Evolutionary conservation across 1,284 basidiomycete genomes (phyloP).

Genomic region (Fomitopsis pinicola): DNA sequence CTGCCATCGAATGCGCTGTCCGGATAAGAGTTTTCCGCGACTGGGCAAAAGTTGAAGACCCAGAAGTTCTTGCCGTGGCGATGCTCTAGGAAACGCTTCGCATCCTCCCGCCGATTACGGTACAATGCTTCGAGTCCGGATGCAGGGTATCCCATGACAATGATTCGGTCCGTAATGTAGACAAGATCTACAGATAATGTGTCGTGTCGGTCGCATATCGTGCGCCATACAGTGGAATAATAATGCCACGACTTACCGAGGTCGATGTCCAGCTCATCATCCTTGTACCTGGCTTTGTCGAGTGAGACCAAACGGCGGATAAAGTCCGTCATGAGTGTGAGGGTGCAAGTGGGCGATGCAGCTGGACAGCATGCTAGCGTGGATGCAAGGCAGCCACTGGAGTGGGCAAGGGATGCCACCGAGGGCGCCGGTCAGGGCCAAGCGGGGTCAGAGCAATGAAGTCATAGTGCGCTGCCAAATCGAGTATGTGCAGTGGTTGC

Average conservation of each 20-base stretch:
- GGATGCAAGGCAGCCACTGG: neutral
- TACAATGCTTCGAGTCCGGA: conserved; percentile 78
- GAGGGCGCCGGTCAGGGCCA: neutral
- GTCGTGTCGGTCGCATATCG: too few species aligned
- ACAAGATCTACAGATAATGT: conserved; percentile 53
- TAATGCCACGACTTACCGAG: conserved; percentile 39
- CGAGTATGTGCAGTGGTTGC: neutral
- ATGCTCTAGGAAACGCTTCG: conserved; percentile 71
- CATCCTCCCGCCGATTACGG: conserved; percentile 77
- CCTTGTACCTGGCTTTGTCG: conserved; percentile 74
- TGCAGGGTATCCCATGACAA: conserved; percentile 91
- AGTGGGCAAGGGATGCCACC: neutral
- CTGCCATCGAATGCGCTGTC: conserved; percentile 58
- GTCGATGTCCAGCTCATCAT: conserved; percentile 64
- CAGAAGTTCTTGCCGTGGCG: conserved; percentile 76
- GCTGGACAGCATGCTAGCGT: neutral
- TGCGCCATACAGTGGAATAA: too few species aligned
- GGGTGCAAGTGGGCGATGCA: neutral
- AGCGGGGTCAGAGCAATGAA: neutral
- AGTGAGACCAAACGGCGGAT: conserved; percentile 70
- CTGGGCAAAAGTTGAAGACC: conserved; percentile 85
- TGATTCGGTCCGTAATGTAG: conserved; percentile 78
- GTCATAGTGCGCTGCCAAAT: neutral
- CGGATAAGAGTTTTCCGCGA: conserved; percentile 70
- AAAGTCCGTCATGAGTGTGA: conserved; percentile 47